A percentile compares a stretch with the other conserved stretches of the same genome.
Evolutionary conservation across 257 asterid species (phyloP).

Genomic region (Marsdenia floribunda): DNA sequence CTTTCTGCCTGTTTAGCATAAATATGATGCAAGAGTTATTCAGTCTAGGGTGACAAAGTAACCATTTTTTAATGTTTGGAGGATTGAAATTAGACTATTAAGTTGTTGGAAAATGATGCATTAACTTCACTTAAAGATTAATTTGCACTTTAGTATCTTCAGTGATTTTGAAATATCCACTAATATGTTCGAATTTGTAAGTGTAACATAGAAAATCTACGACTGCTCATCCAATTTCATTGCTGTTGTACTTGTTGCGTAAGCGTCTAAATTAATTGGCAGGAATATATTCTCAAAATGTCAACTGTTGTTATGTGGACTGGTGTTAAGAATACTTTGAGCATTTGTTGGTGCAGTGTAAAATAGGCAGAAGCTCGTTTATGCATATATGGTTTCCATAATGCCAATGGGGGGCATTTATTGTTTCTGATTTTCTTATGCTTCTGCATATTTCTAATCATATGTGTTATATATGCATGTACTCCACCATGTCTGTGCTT

Average conservation of each 20-base stretch:
- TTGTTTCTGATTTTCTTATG: not conserved
- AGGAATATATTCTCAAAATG: not conserved
- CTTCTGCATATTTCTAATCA: not conserved
- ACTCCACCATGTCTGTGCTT: not conserved
- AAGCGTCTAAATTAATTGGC: not conserved
- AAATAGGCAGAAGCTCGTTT: not conserved
- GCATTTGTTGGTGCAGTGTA: not conserved
- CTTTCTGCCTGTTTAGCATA: not conserved
- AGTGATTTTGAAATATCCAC: not conserved
- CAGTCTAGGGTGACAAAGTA: not conserved
- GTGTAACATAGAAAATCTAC: not conserved
- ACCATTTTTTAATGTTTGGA: not conserved
- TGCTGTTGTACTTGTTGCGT: not conserved
- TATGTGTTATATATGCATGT: not conserved
- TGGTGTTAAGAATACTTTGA: not conserved
- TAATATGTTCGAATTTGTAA: not conserved
- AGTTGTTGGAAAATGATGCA: not conserved
- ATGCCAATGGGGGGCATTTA: no score
- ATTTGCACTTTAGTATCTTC: not conserved
- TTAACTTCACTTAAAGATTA: not conserved
- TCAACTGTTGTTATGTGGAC: not conserved
- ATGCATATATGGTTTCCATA: not conserved
- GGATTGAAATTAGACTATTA: not conserved
- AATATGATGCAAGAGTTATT: not conserved
- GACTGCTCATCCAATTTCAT: not conserved